These are phyloP conservation scores for Cicer cuneatum DNA, from an alignment of 306 rosid species.

Conservation along the genomic window DNA sequence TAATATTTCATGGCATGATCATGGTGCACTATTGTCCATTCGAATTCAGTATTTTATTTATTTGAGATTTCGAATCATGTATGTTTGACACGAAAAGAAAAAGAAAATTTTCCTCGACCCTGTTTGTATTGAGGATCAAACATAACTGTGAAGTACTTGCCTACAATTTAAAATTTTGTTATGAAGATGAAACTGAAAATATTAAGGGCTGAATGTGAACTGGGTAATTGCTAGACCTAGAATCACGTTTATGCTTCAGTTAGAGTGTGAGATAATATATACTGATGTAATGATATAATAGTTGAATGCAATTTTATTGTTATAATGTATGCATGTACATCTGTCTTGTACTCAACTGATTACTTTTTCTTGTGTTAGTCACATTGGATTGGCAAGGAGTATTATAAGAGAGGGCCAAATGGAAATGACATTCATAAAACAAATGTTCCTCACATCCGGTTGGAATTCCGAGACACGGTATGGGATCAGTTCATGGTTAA, in stretches of 20 bases:
- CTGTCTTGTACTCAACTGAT: constrained; percentile 39
- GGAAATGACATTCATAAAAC: constrained; percentile 92
- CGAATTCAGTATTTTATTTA: neutral
- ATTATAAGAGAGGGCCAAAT: constrained; percentile 78
- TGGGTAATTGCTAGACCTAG: neutral
- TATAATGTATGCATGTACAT: constrained; percentile 34
- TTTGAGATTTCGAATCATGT: neutral
- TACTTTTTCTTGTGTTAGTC: constrained; percentile 56
- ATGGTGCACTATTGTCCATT: constrained; percentile 2
- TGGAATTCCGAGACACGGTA: constrained; percentile 92
- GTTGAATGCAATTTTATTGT: neutral
- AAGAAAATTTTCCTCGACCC: neutral
- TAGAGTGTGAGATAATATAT: neutral
- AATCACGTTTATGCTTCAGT: neutral
- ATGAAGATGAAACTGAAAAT: constrained; percentile 12
- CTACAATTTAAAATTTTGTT: neutral
- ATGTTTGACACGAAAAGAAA: neutral
- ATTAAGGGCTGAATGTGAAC: neutral
- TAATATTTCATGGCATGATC: neutral
- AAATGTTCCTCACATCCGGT: constrained; percentile 89
- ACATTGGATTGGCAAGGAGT: constrained; percentile 92
- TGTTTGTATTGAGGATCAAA: constrained; percentile 8
- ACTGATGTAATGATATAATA: neutral
- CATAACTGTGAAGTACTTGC: constrained; percentile 15
- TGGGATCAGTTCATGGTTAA: constrained; percentile 27